A percentile compares a stretch with the other conserved stretches of the same genome.
These are phyloP conservation scores for Grifola frondosa DNA, from an alignment of 1,284 basidiomycete genomes.

Conservation along the genomic window DNA sequence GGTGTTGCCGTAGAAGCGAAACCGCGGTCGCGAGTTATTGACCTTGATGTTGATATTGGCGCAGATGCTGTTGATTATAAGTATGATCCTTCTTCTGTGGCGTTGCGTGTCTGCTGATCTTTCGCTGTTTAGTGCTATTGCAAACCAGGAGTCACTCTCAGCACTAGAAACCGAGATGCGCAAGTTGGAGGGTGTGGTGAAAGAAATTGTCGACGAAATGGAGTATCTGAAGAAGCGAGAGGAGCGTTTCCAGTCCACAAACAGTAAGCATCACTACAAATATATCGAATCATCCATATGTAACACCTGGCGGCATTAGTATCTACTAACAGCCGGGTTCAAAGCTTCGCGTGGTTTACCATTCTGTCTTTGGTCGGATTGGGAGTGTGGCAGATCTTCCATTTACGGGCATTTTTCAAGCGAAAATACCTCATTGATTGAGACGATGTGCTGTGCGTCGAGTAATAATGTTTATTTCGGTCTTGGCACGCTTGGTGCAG, in stretches of 20 bases:
- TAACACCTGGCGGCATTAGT: slow-evolving; percentile 46
- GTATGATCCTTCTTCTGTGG: slow-evolving; percentile 44
- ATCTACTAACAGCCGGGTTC: slow-evolving; percentile 89
- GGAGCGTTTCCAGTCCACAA: slow-evolving; percentile 88
- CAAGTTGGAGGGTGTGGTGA: slow-evolving; percentile 91
- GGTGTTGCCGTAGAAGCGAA: slow-evolving; percentile 47
- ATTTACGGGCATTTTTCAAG: slow-evolving; percentile 93
- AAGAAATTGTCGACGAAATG: slow-evolving; percentile 94
- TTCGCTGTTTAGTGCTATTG: slow-evolving; percentile 74
- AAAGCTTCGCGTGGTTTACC: slow-evolving; percentile 91
- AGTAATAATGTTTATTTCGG: slow-evolving; percentile 2
- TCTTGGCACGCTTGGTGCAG: too few species aligned
- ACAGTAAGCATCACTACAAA: slow-evolving; percentile 58
- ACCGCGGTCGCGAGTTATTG: slow-evolving; percentile 68
- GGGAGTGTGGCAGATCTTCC: slow-evolving; percentile 93
- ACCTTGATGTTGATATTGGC: slow-evolving; percentile 96
- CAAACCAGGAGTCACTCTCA: slow-evolving; percentile 96
- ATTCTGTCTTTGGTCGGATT: slow-evolving; percentile 79
- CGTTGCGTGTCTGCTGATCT: neutral
- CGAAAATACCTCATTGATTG: slow-evolving; percentile 96
- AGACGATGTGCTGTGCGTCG: slow-evolving; percentile 6
- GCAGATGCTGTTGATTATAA: slow-evolving; percentile 99
- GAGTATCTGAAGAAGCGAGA: slow-evolving; percentile 90
- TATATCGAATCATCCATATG: slow-evolving; percentile 2
- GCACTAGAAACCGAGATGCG: slow-evolving; percentile 98